These are phyloP conservation scores for Candida golubevii DNA, from an alignment of 805 yeast species.

Conservation along the genomic window DNA sequence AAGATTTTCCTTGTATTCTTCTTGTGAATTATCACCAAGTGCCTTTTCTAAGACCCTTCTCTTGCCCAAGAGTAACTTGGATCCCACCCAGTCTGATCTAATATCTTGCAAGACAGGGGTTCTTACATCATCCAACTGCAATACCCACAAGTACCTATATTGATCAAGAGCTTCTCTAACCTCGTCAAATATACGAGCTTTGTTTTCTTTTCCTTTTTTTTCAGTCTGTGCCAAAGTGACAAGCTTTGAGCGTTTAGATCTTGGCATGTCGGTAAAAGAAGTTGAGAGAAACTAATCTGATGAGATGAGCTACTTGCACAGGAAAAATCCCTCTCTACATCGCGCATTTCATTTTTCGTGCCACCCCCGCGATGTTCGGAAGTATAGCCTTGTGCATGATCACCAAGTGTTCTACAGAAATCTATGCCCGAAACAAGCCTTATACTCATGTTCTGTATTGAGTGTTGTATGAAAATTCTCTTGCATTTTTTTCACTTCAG, in stretches of 20 bases:
- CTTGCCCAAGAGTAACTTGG: slow-evolving; percentile 85
- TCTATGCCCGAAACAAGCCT: too few relatives aligned
- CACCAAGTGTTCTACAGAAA: too few relatives aligned
- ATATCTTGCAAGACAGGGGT: slow-evolving; percentile 93
- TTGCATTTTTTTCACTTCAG: too few relatives aligned
- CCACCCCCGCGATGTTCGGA: too few relatives aligned
- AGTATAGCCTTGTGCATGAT: too few relatives aligned
- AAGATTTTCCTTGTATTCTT: slow-evolving; percentile 84
- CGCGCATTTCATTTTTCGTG: too few relatives aligned
- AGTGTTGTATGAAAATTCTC: too few relatives aligned
- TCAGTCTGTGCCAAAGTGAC: slow-evolving; percentile 95
- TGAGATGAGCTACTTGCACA: slow-evolving; percentile 12
- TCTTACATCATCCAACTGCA: slow-evolving; percentile 86
- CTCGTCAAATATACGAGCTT: slow-evolving; percentile 86
- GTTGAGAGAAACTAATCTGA: slow-evolving; percentile 1
- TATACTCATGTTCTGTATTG: too few relatives aligned
- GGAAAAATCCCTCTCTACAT: slow-evolving; percentile 1
- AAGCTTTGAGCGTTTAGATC: slow-evolving; percentile 94
- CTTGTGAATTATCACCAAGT: slow-evolving; percentile 79
- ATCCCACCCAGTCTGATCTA: slow-evolving; percentile 89
- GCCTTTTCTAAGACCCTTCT: slow-evolving; percentile 92
- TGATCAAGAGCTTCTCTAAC: slow-evolving; percentile 77
- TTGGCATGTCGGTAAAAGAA: slow-evolving; percentile 62
- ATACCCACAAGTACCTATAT: slow-evolving; percentile 76
- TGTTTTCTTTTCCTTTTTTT: slow-evolving; percentile 90